Conservation (phyloP, 1,139 yeast genomes). For the Pichia sp. region DNA sequence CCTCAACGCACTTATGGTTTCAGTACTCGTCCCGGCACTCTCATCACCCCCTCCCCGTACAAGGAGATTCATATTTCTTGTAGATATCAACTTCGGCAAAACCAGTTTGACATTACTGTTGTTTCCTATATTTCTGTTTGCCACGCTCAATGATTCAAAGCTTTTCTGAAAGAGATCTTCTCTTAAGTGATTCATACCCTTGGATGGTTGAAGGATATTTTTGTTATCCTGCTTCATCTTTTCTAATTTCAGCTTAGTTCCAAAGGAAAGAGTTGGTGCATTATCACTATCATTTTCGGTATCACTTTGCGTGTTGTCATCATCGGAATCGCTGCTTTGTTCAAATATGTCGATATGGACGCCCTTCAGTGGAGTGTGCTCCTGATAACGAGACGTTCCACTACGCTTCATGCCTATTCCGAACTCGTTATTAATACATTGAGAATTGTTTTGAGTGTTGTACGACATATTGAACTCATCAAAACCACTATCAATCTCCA, state of each 20-base stretch:
- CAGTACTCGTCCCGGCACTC: not conserved
- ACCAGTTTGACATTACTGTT: constrained; percentile 3
- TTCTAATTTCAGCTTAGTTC: not conserved
- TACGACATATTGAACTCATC: constrained; percentile 10
- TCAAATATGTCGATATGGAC: no score
- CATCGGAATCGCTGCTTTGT: no score
- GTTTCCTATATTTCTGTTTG: no score
- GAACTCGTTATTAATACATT: no score
- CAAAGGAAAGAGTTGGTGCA: not conserved
- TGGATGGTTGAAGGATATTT: no score
- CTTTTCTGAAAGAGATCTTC: no score
- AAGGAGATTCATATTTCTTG: constrained; percentile 6
- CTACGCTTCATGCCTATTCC: no score
- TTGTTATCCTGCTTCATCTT: not conserved
- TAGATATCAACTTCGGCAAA: constrained; percentile 11
- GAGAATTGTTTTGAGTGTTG: no score
- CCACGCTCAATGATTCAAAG: no score
- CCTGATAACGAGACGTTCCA: no score
- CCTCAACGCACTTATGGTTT: not conserved
- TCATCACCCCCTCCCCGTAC: constrained; percentile 8
- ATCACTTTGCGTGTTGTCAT: not conserved
- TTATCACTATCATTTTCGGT: not conserved
- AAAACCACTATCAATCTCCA: constrained; percentile 2
- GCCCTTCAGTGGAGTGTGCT: no score
- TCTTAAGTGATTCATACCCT: no score